Conservation (phyloP, 208 protist genomes). For the Leishmania mexicana region DNA sequence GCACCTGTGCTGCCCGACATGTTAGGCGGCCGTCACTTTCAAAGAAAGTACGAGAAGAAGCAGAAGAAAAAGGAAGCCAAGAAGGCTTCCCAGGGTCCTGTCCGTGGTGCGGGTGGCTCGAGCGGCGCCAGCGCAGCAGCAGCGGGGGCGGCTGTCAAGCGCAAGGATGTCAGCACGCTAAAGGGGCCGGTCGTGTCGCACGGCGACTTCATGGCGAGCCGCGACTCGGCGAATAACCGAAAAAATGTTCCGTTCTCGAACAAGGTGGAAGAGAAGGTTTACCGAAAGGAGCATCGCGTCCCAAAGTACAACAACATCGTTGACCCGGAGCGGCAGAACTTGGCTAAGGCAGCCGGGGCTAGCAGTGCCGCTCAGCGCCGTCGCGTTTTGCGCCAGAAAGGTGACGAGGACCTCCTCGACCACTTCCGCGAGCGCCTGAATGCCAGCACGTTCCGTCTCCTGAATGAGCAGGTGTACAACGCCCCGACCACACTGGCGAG, state of each 20-base stretch:
- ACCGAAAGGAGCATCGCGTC: constrained; percentile 66
- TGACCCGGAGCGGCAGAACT: constrained; percentile 29
- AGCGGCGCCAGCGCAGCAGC: not conserved
- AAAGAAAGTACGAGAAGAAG: constrained; percentile 76
- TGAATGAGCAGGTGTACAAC: constrained; percentile 92
- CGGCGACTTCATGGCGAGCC: constrained; percentile 30
- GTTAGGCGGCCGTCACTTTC: constrained; percentile 65
- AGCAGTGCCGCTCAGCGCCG: constrained; percentile 88
- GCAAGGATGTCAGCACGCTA: constrained; percentile 54
- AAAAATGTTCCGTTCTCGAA: constrained; percentile 68
- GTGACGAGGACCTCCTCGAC: constrained; percentile 78
- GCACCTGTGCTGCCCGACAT: constrained; percentile 28
- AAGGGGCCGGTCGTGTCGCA: constrained; percentile 83
- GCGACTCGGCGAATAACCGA: constrained; percentile 83
- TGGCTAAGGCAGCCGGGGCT: constrained; percentile 43
- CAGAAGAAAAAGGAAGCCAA: constrained; percentile 61
- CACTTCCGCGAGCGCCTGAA: constrained; percentile 88
- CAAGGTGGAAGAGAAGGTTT: constrained; percentile 54
- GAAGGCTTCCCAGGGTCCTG: constrained; percentile 16
- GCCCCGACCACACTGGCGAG: constrained; percentile 73
- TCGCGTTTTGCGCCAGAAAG: constrained; percentile 63
- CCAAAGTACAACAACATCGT: constrained; percentile 48
- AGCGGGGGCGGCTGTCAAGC: not conserved
- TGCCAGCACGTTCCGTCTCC: constrained; percentile 82
- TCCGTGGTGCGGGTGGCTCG: constrained; percentile 3